Conservation (phyloP, 179 eudicot genomes). For the Beta lomatogona region DNA sequence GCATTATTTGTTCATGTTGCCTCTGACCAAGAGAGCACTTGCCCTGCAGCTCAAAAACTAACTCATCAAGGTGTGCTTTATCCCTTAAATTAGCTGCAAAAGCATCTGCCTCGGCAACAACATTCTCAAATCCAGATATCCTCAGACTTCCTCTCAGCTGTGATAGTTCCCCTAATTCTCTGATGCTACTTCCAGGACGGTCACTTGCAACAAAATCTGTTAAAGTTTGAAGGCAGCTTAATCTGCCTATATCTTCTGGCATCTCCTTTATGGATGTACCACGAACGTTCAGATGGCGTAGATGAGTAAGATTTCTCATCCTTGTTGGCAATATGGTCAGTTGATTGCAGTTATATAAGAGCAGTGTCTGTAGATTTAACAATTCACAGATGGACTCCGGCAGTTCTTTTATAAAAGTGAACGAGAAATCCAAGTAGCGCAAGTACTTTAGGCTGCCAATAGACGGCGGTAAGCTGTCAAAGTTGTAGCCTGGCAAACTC, state of each 20-base stretch:
- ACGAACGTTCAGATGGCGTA: slow-evolving; percentile 11
- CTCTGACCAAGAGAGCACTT: not conserved
- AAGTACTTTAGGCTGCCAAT: slow-evolving; percentile 10
- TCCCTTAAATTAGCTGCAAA: not conserved
- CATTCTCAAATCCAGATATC: not conserved
- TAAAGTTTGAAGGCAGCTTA: slow-evolving; percentile 7
- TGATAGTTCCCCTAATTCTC: not conserved
- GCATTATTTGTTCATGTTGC: not conserved
- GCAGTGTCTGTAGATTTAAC: not conserved
- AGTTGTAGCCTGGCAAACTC: not conserved
- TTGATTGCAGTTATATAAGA: not conserved
- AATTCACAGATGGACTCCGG: slow-evolving; percentile 2
- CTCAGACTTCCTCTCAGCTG: not conserved
- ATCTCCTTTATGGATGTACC: not conserved
- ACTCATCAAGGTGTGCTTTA: not conserved
- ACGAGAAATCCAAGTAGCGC: slow-evolving; percentile 13
- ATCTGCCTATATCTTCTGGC: not conserved
- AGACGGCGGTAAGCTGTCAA: not conserved
- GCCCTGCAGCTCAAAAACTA: not conserved
- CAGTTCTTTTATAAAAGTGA: not conserved
- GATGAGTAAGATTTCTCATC: not conserved
- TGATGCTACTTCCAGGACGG: not conserved
- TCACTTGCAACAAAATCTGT: slow-evolving; percentile 2
- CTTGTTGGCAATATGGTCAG: not conserved
- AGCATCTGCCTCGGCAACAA: slow-evolving; percentile 6